These are phyloP conservation scores for Chlamydomonas schloesseri DNA, from an alignment of 139 green algal species.

Conservation along the genomic window DNA sequence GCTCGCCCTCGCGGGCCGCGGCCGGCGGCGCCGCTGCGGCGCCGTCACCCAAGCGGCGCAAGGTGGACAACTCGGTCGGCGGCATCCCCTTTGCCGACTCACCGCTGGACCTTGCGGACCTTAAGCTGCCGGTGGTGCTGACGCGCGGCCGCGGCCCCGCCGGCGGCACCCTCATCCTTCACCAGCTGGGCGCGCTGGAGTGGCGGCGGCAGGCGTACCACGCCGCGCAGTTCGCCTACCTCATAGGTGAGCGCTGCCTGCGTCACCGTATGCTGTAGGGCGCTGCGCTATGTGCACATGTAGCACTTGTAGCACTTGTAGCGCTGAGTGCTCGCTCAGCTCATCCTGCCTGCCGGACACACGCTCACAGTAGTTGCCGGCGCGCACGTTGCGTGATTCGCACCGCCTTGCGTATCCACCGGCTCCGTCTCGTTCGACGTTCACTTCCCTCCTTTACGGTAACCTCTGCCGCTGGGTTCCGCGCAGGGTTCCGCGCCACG, in stretches of 20 bases:
- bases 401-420: too few species aligned
- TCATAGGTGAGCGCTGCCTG: constrained; percentile 4
- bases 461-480: neutral
- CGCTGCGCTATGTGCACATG: too few species aligned
- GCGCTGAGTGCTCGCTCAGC: too few species aligned
- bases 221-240: neutral
- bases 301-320: too few species aligned
- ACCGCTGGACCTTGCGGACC: constrained; percentile 10
- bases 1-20: neutral
- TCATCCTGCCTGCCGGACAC: too few species aligned
- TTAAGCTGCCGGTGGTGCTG: constrained; percentile 18
- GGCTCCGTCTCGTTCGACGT: too few species aligned
- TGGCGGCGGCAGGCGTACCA: constrained; percentile 37
- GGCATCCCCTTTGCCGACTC: neutral
- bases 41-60: constrained; percentile 12
- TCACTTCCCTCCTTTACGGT: too few species aligned
- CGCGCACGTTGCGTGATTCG: too few species aligned
- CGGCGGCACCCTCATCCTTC: constrained; percentile 12
- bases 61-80: neutral
- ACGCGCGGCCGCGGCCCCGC: neutral
- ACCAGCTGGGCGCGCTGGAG: constrained; percentile 13
- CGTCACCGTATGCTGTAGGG: too few species aligned
- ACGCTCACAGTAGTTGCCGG: too few species aligned
- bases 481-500: constrained; percentile 10
- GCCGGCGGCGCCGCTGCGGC: neutral